These are phyloP conservation scores for Alternaria ethzedia DNA, from an alignment of 2,329 filamentous ascomycete species.

Conservation along the genomic window DNA sequence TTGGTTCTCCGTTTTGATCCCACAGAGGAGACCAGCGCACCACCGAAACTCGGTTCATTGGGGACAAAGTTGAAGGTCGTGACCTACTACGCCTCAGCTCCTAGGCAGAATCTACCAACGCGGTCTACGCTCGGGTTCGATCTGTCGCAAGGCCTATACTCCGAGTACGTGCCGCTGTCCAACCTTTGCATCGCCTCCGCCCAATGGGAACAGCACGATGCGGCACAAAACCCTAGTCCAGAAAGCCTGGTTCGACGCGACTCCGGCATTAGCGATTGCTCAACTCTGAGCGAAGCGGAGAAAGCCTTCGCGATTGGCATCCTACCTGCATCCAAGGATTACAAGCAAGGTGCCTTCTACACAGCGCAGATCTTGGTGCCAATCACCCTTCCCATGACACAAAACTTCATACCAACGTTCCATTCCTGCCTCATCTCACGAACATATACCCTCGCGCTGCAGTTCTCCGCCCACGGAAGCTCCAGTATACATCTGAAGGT, in stretches of 20 bases:
- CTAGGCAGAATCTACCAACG: slow-evolving; percentile 59
- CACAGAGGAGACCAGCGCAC: slow-evolving; percentile 53
- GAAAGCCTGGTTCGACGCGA: slow-evolving; percentile 45
- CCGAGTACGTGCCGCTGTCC: slow-evolving; percentile 60
- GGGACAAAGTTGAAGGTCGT: slow-evolving; percentile 62
- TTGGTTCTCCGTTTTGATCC: slow-evolving; percentile 68
- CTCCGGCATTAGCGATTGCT: slow-evolving; percentile 49
- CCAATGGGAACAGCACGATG: slow-evolving; percentile 60
- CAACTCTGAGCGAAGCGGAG: slow-evolving; percentile 24
- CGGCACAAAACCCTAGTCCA: slow-evolving; percentile 39
- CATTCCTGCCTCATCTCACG: slow-evolving; percentile 72
- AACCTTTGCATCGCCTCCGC: slow-evolving; percentile 63
- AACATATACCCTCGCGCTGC: slow-evolving; percentile 66
- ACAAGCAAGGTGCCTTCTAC: slow-evolving; percentile 61
- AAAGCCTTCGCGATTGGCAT: slow-evolving; percentile 35
- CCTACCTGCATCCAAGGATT: slow-evolving; percentile 48
- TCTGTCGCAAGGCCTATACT: slow-evolving; percentile 59
- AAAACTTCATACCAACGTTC: slow-evolving; percentile 72
- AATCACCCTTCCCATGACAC: slow-evolving; percentile 65
- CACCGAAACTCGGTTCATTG: slow-evolving; percentile 61
- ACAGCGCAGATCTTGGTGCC: slow-evolving; percentile 69
- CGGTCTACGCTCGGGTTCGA: slow-evolving; percentile 52
- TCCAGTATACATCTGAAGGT: slow-evolving; percentile 50
- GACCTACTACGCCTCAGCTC: slow-evolving; percentile 62
- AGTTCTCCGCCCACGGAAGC: slow-evolving; percentile 56